These are phyloP conservation scores for Neurospora sp. DNA, from an alignment of 495 filamentous ascomycete species.

Conservation along the genomic window DNA sequence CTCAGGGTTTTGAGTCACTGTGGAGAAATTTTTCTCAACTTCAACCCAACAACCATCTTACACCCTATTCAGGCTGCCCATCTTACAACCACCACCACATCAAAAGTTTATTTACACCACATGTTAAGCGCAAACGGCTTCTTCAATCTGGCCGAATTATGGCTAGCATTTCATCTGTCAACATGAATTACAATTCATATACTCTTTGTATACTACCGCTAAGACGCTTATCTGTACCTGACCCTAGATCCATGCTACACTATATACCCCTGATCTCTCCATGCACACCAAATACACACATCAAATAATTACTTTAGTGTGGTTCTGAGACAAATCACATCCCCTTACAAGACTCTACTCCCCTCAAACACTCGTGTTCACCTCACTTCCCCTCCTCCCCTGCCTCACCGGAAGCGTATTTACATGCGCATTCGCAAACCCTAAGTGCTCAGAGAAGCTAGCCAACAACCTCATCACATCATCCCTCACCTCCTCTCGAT, in stretches of 20 bases:
- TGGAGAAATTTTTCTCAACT: conserved; percentile 11
- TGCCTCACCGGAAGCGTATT: conserved; percentile 19
- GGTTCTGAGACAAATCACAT: not conserved
- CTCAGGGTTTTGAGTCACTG: conserved; percentile 12
- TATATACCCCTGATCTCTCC: not conserved
- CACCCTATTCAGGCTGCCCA: not conserved
- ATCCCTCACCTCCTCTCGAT: conserved; percentile 37
- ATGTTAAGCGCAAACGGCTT: not conserved
- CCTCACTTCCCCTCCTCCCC: conserved; percentile 9
- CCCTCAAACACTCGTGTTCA: not conserved
- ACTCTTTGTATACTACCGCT: not conserved
- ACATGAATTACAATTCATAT: not conserved
- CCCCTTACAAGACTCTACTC: not conserved
- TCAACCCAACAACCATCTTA: not conserved
- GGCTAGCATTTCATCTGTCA: not conserved
- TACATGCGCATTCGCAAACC: conserved; percentile 18
- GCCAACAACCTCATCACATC: conserved; percentile 46
- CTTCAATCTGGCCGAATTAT: not conserved
- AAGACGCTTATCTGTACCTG: not conserved
- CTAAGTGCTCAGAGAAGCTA: conserved; percentile 37
- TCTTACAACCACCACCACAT: not conserved
- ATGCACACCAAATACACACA: not conserved
- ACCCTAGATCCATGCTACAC: not conserved
- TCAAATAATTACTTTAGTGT: not conserved
- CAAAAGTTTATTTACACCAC: not conserved